phyloP scores from a whole-genome alignment of 352 stramenopile species.

The Aphanomyces cochlioides region DNA sequence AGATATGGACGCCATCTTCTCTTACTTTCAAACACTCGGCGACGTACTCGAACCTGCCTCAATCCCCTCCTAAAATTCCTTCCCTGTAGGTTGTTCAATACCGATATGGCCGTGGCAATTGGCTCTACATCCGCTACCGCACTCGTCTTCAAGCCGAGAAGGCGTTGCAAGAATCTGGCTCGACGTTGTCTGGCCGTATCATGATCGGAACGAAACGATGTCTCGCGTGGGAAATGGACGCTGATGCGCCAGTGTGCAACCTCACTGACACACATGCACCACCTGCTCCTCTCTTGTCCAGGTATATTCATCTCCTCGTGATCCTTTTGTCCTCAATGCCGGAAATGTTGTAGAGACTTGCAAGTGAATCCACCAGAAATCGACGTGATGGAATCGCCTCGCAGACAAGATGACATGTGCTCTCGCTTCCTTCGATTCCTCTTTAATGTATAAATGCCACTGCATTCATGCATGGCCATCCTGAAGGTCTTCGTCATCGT shows the following conservation, averaged over 20 bases:
- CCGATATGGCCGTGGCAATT: constrained; percentile 58
- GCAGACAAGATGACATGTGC: constrained; percentile 69
- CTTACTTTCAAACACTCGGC: constrained; percentile 71
- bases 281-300: constrained; percentile 31
- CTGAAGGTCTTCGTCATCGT: constrained; percentile 7
- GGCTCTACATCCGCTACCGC: constrained; percentile 75
- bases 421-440: constrained; percentile 74
- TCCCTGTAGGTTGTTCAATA: constrained; percentile 51
- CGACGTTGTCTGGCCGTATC: constrained; percentile 53
- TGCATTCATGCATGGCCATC: background rate
- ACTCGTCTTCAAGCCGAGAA: constrained; percentile 78
- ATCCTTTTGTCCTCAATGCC: background rate
- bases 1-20: constrained; percentile 59
- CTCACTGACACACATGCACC: constrained; percentile 49
- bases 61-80: background rate
- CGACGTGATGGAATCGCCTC: constrained; percentile 79
- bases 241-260: constrained; percentile 51
- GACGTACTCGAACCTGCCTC: constrained; percentile 35
- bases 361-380: constrained; percentile 70
- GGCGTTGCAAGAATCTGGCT: constrained; percentile 65
- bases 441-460: constrained; percentile 66
- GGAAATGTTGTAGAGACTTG: constrained; percentile 39
- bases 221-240: constrained; percentile 60
- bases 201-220: constrained; percentile 85
- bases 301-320: background rate